phyloP scores from a whole-genome alignment of 192 early-diverging fungal species.

The Coemansia sp. region DNA sequence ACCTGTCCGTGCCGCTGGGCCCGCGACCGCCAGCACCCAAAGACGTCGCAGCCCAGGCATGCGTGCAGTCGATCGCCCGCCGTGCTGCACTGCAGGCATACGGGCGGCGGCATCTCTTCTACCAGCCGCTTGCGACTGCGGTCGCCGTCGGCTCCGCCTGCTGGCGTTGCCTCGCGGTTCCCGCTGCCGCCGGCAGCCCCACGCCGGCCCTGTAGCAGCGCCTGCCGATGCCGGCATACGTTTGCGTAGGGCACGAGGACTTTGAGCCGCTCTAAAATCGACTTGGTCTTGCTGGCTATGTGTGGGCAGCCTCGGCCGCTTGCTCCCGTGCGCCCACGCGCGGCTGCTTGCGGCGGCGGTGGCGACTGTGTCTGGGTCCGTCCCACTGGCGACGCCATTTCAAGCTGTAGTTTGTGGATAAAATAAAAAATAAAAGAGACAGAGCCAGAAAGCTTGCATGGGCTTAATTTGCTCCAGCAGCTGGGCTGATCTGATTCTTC shows the following conservation, averaged over 20 bases:
- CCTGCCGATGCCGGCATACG: slow-evolving; percentile 47
- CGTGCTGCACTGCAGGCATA: slow-evolving; percentile 59
- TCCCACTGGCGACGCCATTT: too few relatives aligned
- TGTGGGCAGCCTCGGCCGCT: slow-evolving; percentile 34
- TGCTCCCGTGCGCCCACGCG: background rate
- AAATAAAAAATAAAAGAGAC: too few relatives aligned
- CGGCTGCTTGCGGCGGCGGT: background rate
- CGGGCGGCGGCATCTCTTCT: slow-evolving; percentile 58
- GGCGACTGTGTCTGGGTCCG: too few relatives aligned
- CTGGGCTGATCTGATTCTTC: too few relatives aligned
- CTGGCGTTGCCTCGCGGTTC: slow-evolving; percentile 34
- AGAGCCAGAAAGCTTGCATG: too few relatives aligned
- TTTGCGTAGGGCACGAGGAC: slow-evolving; percentile 47
- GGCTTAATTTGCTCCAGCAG: too few relatives aligned
- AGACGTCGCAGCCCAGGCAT: slow-evolving; percentile 73
- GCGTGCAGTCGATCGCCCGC: slow-evolving; percentile 67
- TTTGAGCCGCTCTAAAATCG: slow-evolving; percentile 44
- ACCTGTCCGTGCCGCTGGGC: slow-evolving; percentile 7
- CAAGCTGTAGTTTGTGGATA: too few relatives aligned
- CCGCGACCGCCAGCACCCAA: slow-evolving; percentile 71
- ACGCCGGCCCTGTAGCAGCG: slow-evolving; percentile 47
- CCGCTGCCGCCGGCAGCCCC: slow-evolving; percentile 21
- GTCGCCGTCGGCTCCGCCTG: slow-evolving; percentile 43
- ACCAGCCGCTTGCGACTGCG: slow-evolving; percentile 53
- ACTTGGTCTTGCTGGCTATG: slow-evolving; percentile 30